phyloP scores from a whole-genome alignment of 2,329 filamentous ascomycete species.

The Lithohypha guttulata region DNA sequence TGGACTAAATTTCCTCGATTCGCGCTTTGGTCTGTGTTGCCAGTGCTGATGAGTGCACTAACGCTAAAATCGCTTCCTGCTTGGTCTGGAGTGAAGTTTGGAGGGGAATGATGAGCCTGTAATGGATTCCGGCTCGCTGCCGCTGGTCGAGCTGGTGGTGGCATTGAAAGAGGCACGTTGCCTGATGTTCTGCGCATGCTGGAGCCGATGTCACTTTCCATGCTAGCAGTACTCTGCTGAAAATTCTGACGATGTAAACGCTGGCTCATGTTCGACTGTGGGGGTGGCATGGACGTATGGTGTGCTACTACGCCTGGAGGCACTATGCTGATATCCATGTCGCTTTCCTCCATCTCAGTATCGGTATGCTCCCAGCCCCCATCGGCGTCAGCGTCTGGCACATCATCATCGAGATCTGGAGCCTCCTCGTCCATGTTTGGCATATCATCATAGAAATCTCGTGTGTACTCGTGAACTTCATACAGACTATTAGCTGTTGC shows the following conservation, averaged over 20 bases:
- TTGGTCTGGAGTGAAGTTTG: slow-evolving; percentile 5
- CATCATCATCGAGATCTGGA: slow-evolving; percentile 55
- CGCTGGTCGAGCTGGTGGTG: neutral
- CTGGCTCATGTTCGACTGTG: neutral
- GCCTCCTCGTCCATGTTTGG: slow-evolving; percentile 28
- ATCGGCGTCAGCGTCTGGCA: slow-evolving; percentile 49
- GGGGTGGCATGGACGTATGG: slow-evolving; percentile 4
- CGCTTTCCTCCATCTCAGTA: slow-evolving; percentile 40
- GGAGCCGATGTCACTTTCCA: slow-evolving; percentile 1
- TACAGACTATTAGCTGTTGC: slow-evolving; percentile 25
- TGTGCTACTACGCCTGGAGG: slow-evolving; percentile 10
- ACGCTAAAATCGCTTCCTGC: slow-evolving; percentile 4
- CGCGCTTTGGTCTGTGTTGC: slow-evolving; percentile 25
- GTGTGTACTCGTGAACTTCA: slow-evolving; percentile 14
- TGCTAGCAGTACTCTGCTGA: slow-evolving; percentile 5
- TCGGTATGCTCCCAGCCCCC: slow-evolving; percentile 67
- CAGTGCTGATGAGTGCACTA: slow-evolving; percentile 10
- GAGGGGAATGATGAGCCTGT: neutral
- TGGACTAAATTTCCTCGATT: neutral
- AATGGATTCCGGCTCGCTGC: neutral
- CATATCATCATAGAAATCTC: slow-evolving; percentile 24
- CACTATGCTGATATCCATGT: slow-evolving; percentile 18
- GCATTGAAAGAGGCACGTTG: neutral
- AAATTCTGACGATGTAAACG: neutral
- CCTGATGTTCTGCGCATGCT: slow-evolving; percentile 7